Conservation (phyloP, 2,329 filamentous ascomycete species). For the Samsoniella hepiali region DNA sequence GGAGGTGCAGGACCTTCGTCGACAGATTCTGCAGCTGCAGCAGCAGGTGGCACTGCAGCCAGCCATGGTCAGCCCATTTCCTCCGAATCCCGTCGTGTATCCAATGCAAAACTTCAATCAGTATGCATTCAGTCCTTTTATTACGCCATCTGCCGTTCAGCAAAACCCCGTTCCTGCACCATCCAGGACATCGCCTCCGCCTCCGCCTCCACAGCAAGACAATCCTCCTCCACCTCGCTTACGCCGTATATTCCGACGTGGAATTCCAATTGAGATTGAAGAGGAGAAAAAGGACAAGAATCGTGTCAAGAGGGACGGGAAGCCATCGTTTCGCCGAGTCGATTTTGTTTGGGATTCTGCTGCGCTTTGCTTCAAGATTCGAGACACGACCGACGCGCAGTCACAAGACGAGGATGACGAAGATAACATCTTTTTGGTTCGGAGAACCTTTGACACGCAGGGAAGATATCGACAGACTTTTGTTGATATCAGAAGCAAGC, state of each 20-base stretch:
- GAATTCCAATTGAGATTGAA: constrained; percentile 14
- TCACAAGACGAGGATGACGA: constrained; percentile 59
- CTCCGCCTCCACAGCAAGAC: constrained; percentile 6
- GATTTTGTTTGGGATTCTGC: constrained; percentile 53
- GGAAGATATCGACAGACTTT: constrained; percentile 71
- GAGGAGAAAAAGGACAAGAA: constrained; percentile 24
- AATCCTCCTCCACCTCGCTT: background rate
- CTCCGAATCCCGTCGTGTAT: background rate
- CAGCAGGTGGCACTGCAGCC: constrained; percentile 27
- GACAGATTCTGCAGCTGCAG: constrained; percentile 31
- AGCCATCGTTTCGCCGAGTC: constrained; percentile 45
- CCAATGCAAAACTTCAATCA: background rate
- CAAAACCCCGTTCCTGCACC: background rate
- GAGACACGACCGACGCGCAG: constrained; percentile 47
- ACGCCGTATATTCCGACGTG: background rate
- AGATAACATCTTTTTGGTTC: constrained; percentile 78
- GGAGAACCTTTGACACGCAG: constrained; percentile 79
- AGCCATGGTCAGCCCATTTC: background rate
- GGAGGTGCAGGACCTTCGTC: constrained; percentile 24
- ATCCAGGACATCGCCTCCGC: background rate
- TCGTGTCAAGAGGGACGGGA: constrained; percentile 28
- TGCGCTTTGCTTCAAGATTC: constrained; percentile 51
- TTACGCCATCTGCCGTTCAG: background rate
- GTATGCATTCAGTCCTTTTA: background rate
- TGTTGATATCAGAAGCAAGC: constrained; percentile 82